Evolutionary conservation across 495 filamentous ascomycete species (phyloP).

Genomic region (Staphylotrichum longicolle): DNA sequence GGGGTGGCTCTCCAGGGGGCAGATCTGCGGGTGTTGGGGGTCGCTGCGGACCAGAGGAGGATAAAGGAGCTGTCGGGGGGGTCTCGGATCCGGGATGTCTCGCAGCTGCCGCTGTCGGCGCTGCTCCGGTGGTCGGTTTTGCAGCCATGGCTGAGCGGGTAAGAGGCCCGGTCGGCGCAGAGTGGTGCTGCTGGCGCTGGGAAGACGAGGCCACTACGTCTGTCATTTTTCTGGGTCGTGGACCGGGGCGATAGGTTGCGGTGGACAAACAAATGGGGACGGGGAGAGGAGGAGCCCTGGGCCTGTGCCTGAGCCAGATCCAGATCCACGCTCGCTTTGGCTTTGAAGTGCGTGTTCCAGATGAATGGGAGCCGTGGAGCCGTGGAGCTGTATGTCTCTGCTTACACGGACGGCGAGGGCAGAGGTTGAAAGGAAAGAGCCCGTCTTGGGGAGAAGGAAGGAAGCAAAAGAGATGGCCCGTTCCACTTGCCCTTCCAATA

Average conservation of each 20-base stretch:
- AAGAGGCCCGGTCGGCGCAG: slow-evolving; percentile 21
- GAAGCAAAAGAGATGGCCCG: slow-evolving; percentile 7
- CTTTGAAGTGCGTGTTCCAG: slow-evolving; percentile 9
- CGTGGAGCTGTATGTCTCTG: slow-evolving; percentile 19
- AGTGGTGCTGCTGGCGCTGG: slow-evolving; percentile 18
- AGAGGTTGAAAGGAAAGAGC: slow-evolving; percentile 8
- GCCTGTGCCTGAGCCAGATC: not conserved
- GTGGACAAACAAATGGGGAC: slow-evolving; percentile 9
- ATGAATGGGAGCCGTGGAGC: not conserved
- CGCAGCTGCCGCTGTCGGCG: slow-evolving; percentile 1
- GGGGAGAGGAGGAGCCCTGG: not conserved
- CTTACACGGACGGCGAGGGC: not conserved
- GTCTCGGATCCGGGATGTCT: slow-evolving; percentile 16
- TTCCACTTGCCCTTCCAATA: not conserved
- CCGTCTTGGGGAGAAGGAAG: not conserved
- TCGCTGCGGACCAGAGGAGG: not conserved
- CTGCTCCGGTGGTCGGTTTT: slow-evolving; percentile 16
- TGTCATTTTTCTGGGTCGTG: slow-evolving; percentile 29
- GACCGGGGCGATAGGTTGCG: no score
- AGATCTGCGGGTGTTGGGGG: not conserved
- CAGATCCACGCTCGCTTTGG: slow-evolving; percentile 4
- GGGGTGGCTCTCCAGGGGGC: not conserved
- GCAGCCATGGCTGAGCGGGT: slow-evolving; percentile 33
- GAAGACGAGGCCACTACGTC: slow-evolving; percentile 25
- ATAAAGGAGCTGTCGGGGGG: slow-evolving; percentile 9